Evolutionary conservation across 2,329 filamentous ascomycete species (phyloP).

Genomic region (Stagonosporopsis vannaccii): DNA sequence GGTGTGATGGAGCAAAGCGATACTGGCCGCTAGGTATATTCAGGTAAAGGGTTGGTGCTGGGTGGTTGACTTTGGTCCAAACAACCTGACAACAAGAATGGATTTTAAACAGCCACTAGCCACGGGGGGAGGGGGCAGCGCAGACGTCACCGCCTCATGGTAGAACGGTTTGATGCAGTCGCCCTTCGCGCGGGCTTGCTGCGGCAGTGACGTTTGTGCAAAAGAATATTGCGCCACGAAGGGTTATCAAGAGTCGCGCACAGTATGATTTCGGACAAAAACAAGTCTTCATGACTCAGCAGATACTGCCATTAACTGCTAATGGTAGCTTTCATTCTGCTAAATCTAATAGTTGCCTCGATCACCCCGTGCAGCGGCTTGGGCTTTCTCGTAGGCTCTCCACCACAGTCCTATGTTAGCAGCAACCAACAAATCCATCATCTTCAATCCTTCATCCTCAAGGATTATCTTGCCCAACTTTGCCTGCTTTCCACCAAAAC

Average conservation of each 20-base stretch:
- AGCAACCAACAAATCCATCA: conserved; percentile 91
- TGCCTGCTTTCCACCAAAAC: conserved; percentile 81
- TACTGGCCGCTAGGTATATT: conserved; percentile 27
- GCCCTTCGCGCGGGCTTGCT: background rate
- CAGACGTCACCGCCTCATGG: background rate
- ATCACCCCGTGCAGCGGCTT: conserved; percentile 17
- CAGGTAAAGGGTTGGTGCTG: conserved; percentile 13
- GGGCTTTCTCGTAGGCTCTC: conserved; percentile 75
- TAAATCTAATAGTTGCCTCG: conserved; percentile 10
- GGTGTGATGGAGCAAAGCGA: conserved; percentile 16
- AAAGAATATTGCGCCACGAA: background rate
- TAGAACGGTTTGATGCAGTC: background rate
- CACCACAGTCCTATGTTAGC: conserved; percentile 95
- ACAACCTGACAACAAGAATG: background rate
- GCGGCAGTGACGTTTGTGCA: background rate
- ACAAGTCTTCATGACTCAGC: background rate
- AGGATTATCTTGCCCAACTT: conserved; percentile 95
- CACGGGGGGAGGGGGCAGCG: no score
- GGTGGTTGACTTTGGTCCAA: background rate
- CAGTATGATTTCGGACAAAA: background rate
- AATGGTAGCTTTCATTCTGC: background rate
- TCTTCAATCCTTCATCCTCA: conserved; percentile 88
- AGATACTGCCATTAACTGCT: background rate
- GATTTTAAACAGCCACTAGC: background rate
- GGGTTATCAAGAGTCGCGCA: background rate